phyloP scores from a whole-genome alignment of 305 asterid species.

The Nicotiana rustica region DNA sequence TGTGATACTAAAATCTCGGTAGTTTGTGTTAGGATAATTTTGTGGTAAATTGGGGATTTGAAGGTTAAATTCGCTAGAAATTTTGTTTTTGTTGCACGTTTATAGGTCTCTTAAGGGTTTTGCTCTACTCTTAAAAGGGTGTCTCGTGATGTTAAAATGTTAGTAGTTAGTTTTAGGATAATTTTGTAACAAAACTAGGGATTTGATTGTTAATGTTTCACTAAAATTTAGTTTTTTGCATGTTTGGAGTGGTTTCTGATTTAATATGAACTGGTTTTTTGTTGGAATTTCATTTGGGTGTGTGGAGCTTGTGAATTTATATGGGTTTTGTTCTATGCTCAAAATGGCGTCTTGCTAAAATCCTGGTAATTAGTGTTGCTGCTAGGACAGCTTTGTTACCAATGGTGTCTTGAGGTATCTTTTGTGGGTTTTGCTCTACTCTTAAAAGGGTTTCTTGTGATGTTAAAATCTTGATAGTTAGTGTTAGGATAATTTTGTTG shows the following conservation, averaged over 20 bases:
- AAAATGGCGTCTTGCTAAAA: no score
- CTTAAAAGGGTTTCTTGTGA: no score
- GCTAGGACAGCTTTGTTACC: no score
- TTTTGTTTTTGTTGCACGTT: not conserved
- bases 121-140: no score
- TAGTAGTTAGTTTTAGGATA: not conserved
- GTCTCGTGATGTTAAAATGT: not conserved
- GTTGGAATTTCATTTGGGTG: slow-evolving; percentile 40
- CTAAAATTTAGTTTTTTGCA: not conserved
- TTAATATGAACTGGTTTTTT: slow-evolving; percentile 32
- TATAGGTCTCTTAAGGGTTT: no score
- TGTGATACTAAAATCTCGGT: slow-evolving; percentile 33
- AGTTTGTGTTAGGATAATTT: slow-evolving; percentile 1
- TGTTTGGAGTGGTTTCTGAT: not conserved
- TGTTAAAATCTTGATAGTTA: slow-evolving; percentile 30
- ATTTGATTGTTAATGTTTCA: not conserved
- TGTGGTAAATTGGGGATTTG: not conserved
- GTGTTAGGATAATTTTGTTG: not conserved
- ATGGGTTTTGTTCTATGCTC: no score
- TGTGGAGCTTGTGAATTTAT: slow-evolving; percentile 12
- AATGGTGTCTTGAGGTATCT: slow-evolving; percentile 18
- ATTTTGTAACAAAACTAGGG: no score
- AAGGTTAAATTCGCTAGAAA: not conserved
- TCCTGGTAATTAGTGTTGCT: no score
- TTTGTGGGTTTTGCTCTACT: not conserved